Conservation (phyloP, 305 asterid genomes). For the Fraxinus dipetala region DNA sequence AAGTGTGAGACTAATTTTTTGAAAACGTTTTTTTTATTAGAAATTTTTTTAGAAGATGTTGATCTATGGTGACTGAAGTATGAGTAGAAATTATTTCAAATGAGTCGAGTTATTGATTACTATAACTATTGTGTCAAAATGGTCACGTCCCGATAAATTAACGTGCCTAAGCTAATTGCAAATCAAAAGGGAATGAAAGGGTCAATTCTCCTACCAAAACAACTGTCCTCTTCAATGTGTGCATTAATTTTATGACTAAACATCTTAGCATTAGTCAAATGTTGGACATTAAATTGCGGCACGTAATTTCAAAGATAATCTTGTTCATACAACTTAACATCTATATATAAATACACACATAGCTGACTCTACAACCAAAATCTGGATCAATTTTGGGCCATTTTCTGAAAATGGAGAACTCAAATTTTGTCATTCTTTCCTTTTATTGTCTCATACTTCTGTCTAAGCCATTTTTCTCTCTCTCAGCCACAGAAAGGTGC, state of each 20-base stretch:
- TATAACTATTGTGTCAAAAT: neutral
- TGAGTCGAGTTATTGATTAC: neutral
- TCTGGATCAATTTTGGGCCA: neutral
- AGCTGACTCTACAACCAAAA: neutral
- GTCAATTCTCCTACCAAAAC: neutral
- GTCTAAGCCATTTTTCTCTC: conserved; percentile 14
- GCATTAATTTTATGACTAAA: neutral
- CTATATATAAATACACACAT: neutral
- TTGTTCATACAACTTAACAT: neutral
- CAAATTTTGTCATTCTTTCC: neutral
- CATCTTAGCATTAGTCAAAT: neutral
- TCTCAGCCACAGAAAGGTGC: conserved; percentile 26
- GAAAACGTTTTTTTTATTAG: neutral
- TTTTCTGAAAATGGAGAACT: neutral
- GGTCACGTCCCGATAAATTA: neutral
- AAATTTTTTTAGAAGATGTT: neutral
- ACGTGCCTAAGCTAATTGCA: neutral
- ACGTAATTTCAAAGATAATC: neutral
- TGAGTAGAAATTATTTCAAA: neutral
- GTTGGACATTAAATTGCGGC: neutral
- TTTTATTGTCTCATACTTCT: conserved; percentile 19
- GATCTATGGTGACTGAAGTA: neutral
- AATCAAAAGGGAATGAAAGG: neutral
- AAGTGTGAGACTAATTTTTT: too few species aligned
- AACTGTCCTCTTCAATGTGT: neutral